Base-by-base conservation (phyloP, 2,329 filamentous ascomycete species). In the Fusarium siculi region DNA sequence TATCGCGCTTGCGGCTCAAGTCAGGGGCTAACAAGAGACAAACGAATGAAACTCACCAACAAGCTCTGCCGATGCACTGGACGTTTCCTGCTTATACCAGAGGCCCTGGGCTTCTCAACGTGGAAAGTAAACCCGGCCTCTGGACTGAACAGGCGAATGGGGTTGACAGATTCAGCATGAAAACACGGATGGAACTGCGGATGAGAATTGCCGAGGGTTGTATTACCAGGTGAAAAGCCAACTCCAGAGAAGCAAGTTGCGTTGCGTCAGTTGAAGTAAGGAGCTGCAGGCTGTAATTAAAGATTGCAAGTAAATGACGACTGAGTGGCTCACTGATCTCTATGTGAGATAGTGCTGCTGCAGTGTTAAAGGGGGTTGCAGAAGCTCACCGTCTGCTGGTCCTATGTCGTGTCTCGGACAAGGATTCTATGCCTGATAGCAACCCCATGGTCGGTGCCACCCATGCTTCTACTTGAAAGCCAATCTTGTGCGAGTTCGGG, bases 321-420 rank as follows among this genome's bases (percentile, higher is more conserved):
- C 53, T 46, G 67, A 66, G 56, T 64, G 66, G 65, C 50, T 69
- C 34, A 61, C 40, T 67, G 46, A 36, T 67, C 44, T 69, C 57
- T 69, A 53, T 69, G 46, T 73, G 65, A 63, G 47, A 68, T 68
- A 63, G 55, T 68, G 49, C 37, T 63, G 70, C 75, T 78, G 76
- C 76, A 70, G 69, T 74, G 67, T 60, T 76, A 73, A 78, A 78
- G 77, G 77, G 77, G 77, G 54, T 77, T 74, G 76, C 76, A 78
- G 67, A 63, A 72, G 73, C 68, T 76, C 72, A 75, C 76, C 52
- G 57, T 54, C 40, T 63, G 54, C 42, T 60, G 43, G 42, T 60
- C 54, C 40, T 36, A 25, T 57, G 60, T 63, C 55, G 63, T 75
- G 73, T 72, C 73, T 73, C 25, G 66, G 64, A 75, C 74, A 49